A percentile compares a stretch with the other conserved stretches of the same genome.
These are phyloP conservation scores for Cokeromyces recurvatus DNA, from an alignment of 371 early-diverging fungal species.

Conservation along the genomic window DNA sequence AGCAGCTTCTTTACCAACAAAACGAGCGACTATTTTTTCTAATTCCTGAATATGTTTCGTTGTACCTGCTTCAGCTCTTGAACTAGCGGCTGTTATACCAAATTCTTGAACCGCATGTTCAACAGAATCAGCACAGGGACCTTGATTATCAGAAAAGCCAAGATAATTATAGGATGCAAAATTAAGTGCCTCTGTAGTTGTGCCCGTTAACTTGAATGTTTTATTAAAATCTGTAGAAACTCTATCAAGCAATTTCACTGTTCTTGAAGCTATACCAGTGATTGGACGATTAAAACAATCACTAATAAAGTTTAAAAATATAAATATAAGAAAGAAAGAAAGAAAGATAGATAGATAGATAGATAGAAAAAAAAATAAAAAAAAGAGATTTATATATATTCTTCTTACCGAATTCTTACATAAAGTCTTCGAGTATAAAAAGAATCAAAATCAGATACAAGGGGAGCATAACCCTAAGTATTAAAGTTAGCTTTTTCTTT, in stretches of 20 bases:
- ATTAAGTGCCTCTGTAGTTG: slow-evolving; percentile 82
- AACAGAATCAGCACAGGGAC: slow-evolving; percentile 92
- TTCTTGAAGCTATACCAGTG: slow-evolving; percentile 93
- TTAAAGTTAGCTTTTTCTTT: neutral
- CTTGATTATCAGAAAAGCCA: slow-evolving; percentile 93
- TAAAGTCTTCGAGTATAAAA: slow-evolving; percentile 97
- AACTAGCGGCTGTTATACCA: slow-evolving; percentile 65
- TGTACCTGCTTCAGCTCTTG: slow-evolving; percentile 72
- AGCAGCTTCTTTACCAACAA: slow-evolving; percentile 92
- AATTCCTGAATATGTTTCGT: slow-evolving; percentile 71
- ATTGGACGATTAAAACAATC: slow-evolving; percentile 99
- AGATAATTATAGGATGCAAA: slow-evolving; percentile 99
- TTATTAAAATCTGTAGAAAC: slow-evolving; percentile 78
- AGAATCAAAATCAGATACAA: slow-evolving; percentile 94
- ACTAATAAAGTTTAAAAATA: slow-evolving; percentile 19
- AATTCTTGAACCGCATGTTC: slow-evolving; percentile 61
- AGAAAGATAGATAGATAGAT: too few relatives aligned
- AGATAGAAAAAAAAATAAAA: too few relatives aligned
- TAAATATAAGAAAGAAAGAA: neutral
- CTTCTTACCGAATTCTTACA: slow-evolving; percentile 70
- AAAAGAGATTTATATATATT: neutral
- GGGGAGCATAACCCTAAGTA: slow-evolving; percentile 78
- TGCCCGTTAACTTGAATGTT: slow-evolving; percentile 86
- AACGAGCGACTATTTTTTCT: slow-evolving; percentile 93
- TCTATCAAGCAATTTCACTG: slow-evolving; percentile 85